Evolutionary conservation across 306 rosid genomes (phyloP), one percentile per base, ranked within the genome.

Genomic region (Pueraria montana): DNA sequence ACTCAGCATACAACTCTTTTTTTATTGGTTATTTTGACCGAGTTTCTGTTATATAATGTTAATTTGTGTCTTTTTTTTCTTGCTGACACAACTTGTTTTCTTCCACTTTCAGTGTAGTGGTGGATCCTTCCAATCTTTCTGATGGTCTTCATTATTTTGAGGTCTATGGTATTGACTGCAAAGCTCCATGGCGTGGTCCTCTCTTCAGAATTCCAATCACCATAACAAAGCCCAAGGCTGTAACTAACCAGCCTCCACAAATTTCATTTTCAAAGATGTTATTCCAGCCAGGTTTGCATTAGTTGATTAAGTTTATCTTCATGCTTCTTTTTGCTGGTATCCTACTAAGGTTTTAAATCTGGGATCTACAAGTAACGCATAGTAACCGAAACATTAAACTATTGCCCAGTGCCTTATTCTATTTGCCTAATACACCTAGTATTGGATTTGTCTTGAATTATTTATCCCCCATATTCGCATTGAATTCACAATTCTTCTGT

Each of bases 131-230:
- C 72, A 88, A 83, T 83, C 94, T 96, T 65, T 55, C 89, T 66
- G 94, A 92, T 79, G 98, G 99, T 74, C 90, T 96, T 81, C 99
- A 96, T 87, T 96, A 91, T 83, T 90, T 81, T 82, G 99, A 96
- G 90, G 86, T 96, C 75, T 90, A 84, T 86, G 99, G 96, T 48
- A 72, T 93, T 85, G 97, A 96, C 78, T 93, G 94, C 90, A 96
- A 96, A 76, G 97, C 97, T 81, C 97, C 98, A 72, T 91, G 98
- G 97, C 97, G 96, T 14, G 99, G 99, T n/a, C 98, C 99, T 59
- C 91, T 96, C 40, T 96, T 96, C 88, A 90, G 97, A 89, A 87
- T 96, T 80, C 99, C 99, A 9, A 84, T 96, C 67, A 96, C 97
- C 62, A 88, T 96, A 84, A 92, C 94, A 74, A 96, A 93, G 91